phyloP scores from a whole-genome alignment of 208 protist species.

The Crithidia fasciculata region DNA sequence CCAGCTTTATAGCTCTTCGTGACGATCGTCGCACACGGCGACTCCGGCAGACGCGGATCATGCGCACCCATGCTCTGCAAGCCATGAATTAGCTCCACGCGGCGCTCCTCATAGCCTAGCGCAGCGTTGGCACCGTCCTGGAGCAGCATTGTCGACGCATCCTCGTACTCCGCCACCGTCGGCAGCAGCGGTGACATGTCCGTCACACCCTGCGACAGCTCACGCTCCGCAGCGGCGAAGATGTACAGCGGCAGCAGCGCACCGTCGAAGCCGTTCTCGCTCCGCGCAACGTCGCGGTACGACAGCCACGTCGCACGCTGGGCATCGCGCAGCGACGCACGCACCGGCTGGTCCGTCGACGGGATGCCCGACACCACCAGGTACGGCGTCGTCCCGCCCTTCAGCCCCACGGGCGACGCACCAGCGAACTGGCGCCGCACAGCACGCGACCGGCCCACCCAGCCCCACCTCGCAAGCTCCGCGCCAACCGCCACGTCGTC shows the following conservation, averaged over 20 bases:
- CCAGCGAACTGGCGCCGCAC: constrained; percentile 17
- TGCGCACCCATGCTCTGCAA: neutral
- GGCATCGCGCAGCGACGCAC: constrained; percentile 2
- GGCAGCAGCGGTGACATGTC: neutral
- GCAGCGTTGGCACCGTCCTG: neutral
- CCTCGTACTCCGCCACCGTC: constrained; percentile 12
- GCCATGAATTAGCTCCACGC: neutral
- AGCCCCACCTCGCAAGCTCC: constrained; percentile 18
- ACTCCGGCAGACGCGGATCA: neutral
- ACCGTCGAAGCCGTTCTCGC: constrained; percentile 7
- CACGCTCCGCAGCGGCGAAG: constrained; percentile 14
- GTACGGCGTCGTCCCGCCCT: constrained; percentile 17
- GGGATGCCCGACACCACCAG: constrained; percentile 15
- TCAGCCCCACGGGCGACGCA: constrained; percentile 1
- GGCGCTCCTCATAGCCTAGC: neutral
- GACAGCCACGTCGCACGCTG: constrained; percentile 3
- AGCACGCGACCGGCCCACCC: constrained; percentile 6
- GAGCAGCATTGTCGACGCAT: neutral
- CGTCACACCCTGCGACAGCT: neutral
- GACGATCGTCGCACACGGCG: constrained; percentile 1
- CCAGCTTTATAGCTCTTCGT: neutral
- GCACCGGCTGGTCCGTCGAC: constrained; percentile 13
- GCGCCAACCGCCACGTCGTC: constrained; percentile 17
- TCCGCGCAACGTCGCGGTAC: constrained; percentile 7
- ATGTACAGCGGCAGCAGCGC: constrained; percentile 21